Evolutionary conservation across 2,329 filamentous ascomycete species (phyloP), one percentile per base, ranked within the genome.

Genomic region (Ascomycota sp.): DNA sequence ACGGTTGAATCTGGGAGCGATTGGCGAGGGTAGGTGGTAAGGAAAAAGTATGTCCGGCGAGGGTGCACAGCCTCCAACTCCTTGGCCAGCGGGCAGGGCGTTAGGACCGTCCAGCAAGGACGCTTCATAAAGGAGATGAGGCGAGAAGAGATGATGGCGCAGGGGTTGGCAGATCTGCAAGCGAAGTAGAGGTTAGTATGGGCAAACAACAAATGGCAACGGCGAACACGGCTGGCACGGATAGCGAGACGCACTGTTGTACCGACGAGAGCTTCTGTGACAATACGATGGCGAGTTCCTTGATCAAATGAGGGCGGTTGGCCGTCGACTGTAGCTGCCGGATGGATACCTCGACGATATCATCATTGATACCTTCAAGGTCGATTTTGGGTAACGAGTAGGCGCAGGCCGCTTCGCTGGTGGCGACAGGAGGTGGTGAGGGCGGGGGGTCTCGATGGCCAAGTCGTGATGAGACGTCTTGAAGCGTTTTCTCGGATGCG

Each of bases 41-140:
- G 69, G 56, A 85, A 95, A 57, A 91, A 95, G 61, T 93, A 95
- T 28, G 91, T 85, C 52, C 89, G 81, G 47, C 86, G 78, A 13
- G 89, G 89, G 49, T 95, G 86, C 25, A 86, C 77, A 25, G 79
- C 75, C 49, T 94, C 82, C 32, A 94, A 69, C 53, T 93, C 82
- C 57, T 95, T 95, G 30, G 80, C 81, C 32, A 95, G 58, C 4
- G 89, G 86, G 53, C 89, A 95, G 31, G 78, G 81, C 30, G 75
- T 64, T 30, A 75, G 57, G 7, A 76, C 70, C 20, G 71, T 79
- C 85, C 78, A 82, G 40, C 69, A 78, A 32, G 79, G 57, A 40
- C 89, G 80, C 59, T 92, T 91, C 45, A 94, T 65, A 55, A 91
- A 98, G 22, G 78, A 71, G 25, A 83, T 76, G 30, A 98, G 63